Percentiles rank a stretch among this genome's conserved stretches.
Conservation (phyloP, 2,329 filamentous ascomycete genomes). For the Zelopaecilomyces penicillatus region DNA sequence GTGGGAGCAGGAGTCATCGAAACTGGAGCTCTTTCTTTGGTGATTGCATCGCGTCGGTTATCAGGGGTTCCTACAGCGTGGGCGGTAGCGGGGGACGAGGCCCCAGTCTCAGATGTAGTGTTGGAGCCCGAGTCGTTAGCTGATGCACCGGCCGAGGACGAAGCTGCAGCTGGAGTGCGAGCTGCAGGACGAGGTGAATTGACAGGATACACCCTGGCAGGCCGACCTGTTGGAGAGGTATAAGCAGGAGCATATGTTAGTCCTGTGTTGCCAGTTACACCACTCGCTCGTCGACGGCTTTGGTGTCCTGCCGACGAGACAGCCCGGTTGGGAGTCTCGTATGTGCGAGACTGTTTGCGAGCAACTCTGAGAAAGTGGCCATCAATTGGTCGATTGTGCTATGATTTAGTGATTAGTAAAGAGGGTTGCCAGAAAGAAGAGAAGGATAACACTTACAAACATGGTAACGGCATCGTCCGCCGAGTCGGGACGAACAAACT, state of each 20-base stretch:
- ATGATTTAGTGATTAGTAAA: slow-evolving; percentile 8
- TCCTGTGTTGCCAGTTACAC: neutral
- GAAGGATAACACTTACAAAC: slow-evolving; percentile 24
- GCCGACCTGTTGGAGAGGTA: too few species aligned
- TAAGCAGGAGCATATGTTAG: too few species aligned
- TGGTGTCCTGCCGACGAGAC: neutral
- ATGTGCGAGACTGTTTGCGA: slow-evolving; percentile 23
- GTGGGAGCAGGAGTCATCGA: too few species aligned
- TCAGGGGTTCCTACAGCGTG: neutral
- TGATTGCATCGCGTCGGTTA: neutral
- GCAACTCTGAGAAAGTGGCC: slow-evolving; percentile 28
- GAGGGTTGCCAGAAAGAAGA: neutral
- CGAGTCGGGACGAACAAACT: slow-evolving; percentile 29
- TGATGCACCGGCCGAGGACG: too few species aligned
- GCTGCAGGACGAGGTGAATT: too few species aligned
- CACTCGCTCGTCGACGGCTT: neutral
- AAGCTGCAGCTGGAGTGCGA: too few species aligned
- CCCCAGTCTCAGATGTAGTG: too few species aligned
- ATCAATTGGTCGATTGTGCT: slow-evolving; percentile 26
- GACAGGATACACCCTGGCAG: too few species aligned
- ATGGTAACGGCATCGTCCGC: slow-evolving; percentile 27
- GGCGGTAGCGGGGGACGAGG: too few species aligned
- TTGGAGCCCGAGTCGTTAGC: too few species aligned
- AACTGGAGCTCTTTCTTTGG: too few species aligned
- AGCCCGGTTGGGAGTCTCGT: slow-evolving; percentile 10